Base-by-base conservation (phyloP, 2,329 filamentous ascomycete genomes). In the Fusarium xylarioides region DNA sequence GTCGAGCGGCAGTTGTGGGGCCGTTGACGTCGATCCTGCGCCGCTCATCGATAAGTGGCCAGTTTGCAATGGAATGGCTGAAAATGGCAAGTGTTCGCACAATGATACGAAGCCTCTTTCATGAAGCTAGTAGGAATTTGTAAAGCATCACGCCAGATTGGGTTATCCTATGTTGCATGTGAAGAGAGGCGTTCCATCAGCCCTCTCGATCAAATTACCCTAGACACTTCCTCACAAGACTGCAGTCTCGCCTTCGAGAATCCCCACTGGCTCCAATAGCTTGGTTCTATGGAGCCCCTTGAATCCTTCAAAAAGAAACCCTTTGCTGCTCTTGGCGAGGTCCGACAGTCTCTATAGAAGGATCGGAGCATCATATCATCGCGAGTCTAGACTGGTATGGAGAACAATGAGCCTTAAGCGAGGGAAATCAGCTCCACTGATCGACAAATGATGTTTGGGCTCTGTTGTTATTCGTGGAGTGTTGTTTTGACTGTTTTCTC, bases 11-110 rank as follows among this genome's bases (percentile, higher is more conserved):
- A 53, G 43, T 21, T 66, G 61, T 70, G 71, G 65, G 54, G 65
- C 65, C 35, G 65, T 44, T 37, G 19, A 35, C 49, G 52, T 65
- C 57, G 65, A 63, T 56, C 49, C 55, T 40, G 38, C 37, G 30
- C 65, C 72, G 55, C 37, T 42, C 34, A 18, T 43, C 65, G 40
- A 40, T 70, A 44, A 74, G 40, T 74, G 64, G 71, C 46, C 47
- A 47, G 54, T 28, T 42, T 34, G 26, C 42, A 26, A 26, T 46
- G 30, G 6, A 14, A 40, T 63, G 50, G 52, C 71, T 74, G 23
- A 30, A 63, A 70, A 57, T 50, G 64, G 68, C 18, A 72, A 65
- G 55, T 43, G 2, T 58, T 23, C 5, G 11, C n/a, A 30, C 21
- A 32, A 21, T 23, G 5, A 32, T 44, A 50, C 18, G 19, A 16